Evolutionary conservation across 2,329 filamentous ascomycete genomes (phyloP).

Genomic region (Colletotrichum simmondsii): DNA sequence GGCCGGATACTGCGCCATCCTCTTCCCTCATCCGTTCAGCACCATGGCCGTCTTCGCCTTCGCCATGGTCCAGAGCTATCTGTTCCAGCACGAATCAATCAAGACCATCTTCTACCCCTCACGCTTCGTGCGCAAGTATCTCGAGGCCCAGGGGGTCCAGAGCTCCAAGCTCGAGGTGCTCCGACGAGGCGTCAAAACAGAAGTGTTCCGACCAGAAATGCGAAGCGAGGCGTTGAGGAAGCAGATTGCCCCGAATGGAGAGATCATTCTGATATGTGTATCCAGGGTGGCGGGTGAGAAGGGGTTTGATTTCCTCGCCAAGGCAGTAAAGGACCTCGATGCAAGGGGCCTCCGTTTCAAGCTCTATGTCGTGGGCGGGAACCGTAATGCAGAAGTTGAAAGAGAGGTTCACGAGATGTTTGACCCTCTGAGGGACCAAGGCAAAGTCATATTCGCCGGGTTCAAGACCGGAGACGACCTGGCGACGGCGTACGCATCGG

Average conservation of each 20-base stretch:
- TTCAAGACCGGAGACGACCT: constrained; percentile 71
- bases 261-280: constrained; percentile 74
- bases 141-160: constrained; percentile 67
- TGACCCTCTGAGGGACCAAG: constrained; percentile 54
- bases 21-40: constrained; percentile 74
- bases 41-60: constrained; percentile 71
- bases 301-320: constrained; percentile 74
- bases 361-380: constrained; percentile 75
- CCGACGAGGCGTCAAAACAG: constrained; percentile 73
- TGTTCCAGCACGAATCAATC: constrained; percentile 71
- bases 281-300: constrained; percentile 77
- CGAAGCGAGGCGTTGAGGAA: constrained; percentile 63
- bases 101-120: constrained; percentile 78
- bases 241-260: constrained; percentile 68
- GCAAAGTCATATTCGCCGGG: constrained; percentile 73
- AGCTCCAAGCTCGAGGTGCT: constrained; percentile 68
- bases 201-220: constrained; percentile 66
- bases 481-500: constrained; percentile 74
- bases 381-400: constrained; percentile 72
- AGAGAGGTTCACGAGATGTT: constrained; percentile 71
- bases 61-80: constrained; percentile 71
- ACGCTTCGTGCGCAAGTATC: constrained; percentile 69
- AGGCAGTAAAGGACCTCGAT: constrained; percentile 64
- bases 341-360: constrained; percentile 68
- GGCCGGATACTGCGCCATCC: constrained; percentile 74